These are phyloP conservation scores for Selaginella moellendorffii DNA, from an alignment of 75 land plant genomes.

Conservation along the genomic window DNA sequence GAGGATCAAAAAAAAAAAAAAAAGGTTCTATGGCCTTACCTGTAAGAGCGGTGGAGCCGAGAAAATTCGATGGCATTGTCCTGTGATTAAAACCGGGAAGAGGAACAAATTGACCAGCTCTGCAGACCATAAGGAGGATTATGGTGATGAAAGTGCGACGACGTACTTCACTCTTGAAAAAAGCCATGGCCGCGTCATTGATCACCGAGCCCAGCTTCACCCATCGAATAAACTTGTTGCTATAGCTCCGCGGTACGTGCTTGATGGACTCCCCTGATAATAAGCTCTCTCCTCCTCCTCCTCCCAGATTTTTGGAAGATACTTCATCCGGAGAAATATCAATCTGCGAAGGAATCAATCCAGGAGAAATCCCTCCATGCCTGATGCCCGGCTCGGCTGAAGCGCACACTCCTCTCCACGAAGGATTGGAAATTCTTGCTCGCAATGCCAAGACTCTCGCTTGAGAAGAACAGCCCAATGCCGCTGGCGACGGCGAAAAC, in stretches of 20 bases:
- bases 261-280: too few relatives aligned
- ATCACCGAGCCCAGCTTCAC: slow-evolving; percentile 60
- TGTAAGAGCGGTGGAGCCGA: slow-evolving; percentile 23
- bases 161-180: slow-evolving; percentile 95
- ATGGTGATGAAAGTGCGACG: slow-evolving; percentile 69
- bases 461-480: too few relatives aligned
- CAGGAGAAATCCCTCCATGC: too few relatives aligned
- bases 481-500: too few relatives aligned
- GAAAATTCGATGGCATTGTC: slow-evolving; percentile 58
- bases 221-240: slow-evolving; percentile 55
- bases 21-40: neutral
- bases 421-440: too few relatives aligned
- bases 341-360: too few relatives aligned
- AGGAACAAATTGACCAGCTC: slow-evolving; percentile 82
- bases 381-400: too few relatives aligned
- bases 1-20: neutral
- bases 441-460: too few relatives aligned
- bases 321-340: too few relatives aligned
- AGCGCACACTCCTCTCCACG: too few relatives aligned
- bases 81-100: slow-evolving; percentile 91
- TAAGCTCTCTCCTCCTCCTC: too few relatives aligned
- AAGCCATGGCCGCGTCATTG: slow-evolving; percentile 56
- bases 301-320: too few relatives aligned
- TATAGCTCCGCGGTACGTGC: slow-evolving; percentile 13
- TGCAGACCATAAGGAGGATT: slow-evolving; percentile 47